Evolutionary conservation across 768 basidiomycete species (phyloP).

Genomic region (Phylloporus rhodoxanthus): DNA sequence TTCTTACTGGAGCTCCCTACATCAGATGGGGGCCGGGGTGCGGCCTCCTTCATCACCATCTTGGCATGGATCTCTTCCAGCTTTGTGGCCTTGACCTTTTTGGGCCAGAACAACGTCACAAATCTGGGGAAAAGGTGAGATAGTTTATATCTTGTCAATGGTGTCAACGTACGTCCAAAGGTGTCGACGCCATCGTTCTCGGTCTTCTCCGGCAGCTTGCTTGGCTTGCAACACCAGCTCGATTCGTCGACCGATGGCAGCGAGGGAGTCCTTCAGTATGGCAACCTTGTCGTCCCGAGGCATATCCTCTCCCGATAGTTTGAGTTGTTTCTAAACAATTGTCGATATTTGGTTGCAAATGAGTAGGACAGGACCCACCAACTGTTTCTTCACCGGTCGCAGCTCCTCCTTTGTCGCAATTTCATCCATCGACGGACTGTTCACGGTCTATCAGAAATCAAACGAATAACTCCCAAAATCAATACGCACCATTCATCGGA

Average conservation of each 20-base stretch:
- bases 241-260: conserved; percentile 89
- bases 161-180: conserved; percentile 82
- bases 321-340: conserved; percentile 80
- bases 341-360: conserved; percentile 4
- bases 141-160: background rate
- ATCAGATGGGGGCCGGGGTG: conserved; percentile 54
- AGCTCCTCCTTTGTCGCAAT: conserved; percentile 87
- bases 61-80: conserved; percentile 94
- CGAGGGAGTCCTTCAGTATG: conserved; percentile 90
- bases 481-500: conserved; percentile 82
- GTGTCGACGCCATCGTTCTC: conserved; percentile 84
- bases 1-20: conserved; percentile 47
- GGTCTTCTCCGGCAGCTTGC: conserved; percentile 72
- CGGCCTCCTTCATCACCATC: conserved; percentile 85
- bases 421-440: conserved; percentile 94
- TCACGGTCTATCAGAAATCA: conserved; percentile 5
- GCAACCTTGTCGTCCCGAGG: conserved; percentile 94
- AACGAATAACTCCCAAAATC: background rate
- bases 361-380: conserved; percentile 45
- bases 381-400: conserved; percentile 93
- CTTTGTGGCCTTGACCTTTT: conserved; percentile 91
- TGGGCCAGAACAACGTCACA: conserved; percentile 95
- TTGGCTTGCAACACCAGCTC: conserved; percentile 75
- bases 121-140: conserved; percentile 50
- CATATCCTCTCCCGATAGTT: conserved; percentile 88